Evolutionary conservation across 768 basidiomycete species (phyloP).

Genomic region (Fomitopsis pulvina): DNA sequence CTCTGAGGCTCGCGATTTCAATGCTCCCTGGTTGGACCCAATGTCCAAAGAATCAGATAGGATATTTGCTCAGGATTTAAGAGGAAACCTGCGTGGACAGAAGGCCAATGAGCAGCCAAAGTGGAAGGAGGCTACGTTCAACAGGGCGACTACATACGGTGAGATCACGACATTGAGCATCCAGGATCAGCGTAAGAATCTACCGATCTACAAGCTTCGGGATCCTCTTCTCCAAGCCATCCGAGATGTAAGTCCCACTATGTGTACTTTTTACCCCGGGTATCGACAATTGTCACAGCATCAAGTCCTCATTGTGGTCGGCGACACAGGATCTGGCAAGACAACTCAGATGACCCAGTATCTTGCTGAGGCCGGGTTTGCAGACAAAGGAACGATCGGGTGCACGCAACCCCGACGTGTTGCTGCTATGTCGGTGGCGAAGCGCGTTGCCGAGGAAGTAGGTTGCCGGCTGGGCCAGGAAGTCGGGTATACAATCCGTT

Average conservation of each 20-base stretch:
- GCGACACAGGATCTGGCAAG: conserved; percentile 98
- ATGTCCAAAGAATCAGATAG: conserved; percentile 87
- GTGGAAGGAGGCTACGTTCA: conserved; percentile 91
- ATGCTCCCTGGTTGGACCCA: conserved; percentile 95
- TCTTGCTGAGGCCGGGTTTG: conserved; percentile 89
- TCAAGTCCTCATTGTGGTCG: conserved; percentile 96
- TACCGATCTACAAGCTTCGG: conserved; percentile 94
- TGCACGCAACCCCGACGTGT: conserved; percentile 99
- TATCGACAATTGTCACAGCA: conserved; percentile 44
- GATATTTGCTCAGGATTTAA: conserved; percentile 89
- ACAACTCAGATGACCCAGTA: conserved; percentile 99
- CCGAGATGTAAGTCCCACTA: conserved; percentile 56
- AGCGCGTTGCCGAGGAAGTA: conserved; percentile 97
- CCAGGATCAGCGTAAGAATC: conserved; percentile 84
- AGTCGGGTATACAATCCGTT: conserved; percentile 98
- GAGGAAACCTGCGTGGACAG: conserved; percentile 76
- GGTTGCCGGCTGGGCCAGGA: conserved; percentile 96
- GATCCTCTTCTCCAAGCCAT: conserved; percentile 89
- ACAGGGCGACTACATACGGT: conserved; percentile 94
- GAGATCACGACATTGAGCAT: conserved; percentile 87
- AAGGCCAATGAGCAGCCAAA: conserved; percentile 76
- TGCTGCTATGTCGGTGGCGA: conserved; percentile 98
- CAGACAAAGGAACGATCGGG: conserved; percentile 86
- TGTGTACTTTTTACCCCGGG: conserved; percentile 2
- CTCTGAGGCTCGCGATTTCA: conserved; percentile 91